Conservation (phyloP, 805 yeast genomes). For the Saturnispora bothae region DNA sequence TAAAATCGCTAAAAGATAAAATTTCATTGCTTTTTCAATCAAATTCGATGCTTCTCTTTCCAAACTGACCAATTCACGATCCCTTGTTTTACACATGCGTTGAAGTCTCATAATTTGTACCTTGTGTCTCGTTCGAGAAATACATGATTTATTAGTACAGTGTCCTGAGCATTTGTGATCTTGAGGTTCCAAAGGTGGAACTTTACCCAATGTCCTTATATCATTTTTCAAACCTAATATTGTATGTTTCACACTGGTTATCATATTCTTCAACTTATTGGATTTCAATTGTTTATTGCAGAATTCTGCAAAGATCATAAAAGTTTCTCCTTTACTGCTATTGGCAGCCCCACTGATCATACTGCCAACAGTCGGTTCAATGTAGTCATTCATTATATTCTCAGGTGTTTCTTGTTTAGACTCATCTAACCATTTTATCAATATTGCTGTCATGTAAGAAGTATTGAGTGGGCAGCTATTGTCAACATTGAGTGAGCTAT, state of each 20-base stretch:
- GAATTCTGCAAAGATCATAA: conserved; percentile 56
- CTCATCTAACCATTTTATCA: conserved; percentile 62
- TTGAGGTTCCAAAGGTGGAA: conserved; percentile 16
- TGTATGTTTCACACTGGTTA: conserved; percentile 27
- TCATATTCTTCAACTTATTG: conserved; percentile 32
- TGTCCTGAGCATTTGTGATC: not conserved
- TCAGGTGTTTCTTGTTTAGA: conserved; percentile 61
- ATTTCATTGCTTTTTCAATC: conserved; percentile 42
- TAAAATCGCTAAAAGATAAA: conserved; percentile 46
- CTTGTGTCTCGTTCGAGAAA: not conserved
- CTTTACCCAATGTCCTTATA: conserved; percentile 37
- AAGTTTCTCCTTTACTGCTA: conserved; percentile 33
- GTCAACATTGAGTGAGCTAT: not conserved
- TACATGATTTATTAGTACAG: not conserved
- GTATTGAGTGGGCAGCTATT: conserved; percentile 1
- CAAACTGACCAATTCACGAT: conserved; percentile 30
- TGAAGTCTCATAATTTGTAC: not conserved
- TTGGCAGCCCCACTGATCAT: conserved; percentile 16
- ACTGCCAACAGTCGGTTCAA: conserved; percentile 33
- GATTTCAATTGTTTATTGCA: conserved; percentile 56
- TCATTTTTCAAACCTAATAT: conserved; percentile 33
- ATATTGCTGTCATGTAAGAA: conserved; percentile 21
- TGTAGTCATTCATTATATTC: conserved; percentile 45
- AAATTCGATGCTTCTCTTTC: conserved; percentile 39
- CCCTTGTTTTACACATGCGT: not conserved